Evolutionary conservation across 1,284 basidiomycete genomes (phyloP), one percentile per base, ranked within the genome.

Genomic region (Neonothopanus nambi): DNA sequence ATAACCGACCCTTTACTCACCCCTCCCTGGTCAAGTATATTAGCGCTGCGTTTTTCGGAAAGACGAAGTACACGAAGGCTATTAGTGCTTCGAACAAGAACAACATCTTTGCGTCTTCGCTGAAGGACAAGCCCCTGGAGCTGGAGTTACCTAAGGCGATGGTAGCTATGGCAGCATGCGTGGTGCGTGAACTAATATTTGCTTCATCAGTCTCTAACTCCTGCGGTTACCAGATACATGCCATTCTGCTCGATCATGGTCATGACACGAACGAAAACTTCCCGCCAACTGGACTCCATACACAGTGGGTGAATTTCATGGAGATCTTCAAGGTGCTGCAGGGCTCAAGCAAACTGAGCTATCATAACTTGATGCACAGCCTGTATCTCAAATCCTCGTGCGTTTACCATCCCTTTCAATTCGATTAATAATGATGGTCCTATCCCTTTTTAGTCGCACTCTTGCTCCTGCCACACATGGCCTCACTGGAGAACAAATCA

Each of bases 121-220:
- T 50, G 18, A 6, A n/a, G 8, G 26, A 3, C 1, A 41, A 30
- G 23, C 48, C 48, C 18, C 17, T 41, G 3, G 47, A 48, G 36
- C 20, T 50, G 38, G 48, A 50, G 38, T 11, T 50, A 2, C 37
- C 39, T 15, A 50, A 50, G 26, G 48, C 38, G 2, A 50, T 50
- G 48, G 23, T 50, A 9, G 48, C 38, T 1, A 40, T 50, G 2
- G 39, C 48, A 12, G 38, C 3, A 3, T 40, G 23, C 20, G 48
- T 40, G 21, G 48, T 50, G 24, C 1, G 39, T 28, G 5, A 6
- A 9, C 9, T 17, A 2, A 11, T 20, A 23, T 1, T n/a, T 28
- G 5, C 24, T 26, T 39, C 8, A 9, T 38, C 7, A 20, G 26
- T 6, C 9, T 41, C 11, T 0, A 23, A 18, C 28, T 15, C 18